A percentile compares a stretch with the other conserved stretches of the same genome.
phyloP scores from a whole-genome alignment of 2,329 filamentous ascomycete genomes.

The Microdochium trichocladiopsis region DNA sequence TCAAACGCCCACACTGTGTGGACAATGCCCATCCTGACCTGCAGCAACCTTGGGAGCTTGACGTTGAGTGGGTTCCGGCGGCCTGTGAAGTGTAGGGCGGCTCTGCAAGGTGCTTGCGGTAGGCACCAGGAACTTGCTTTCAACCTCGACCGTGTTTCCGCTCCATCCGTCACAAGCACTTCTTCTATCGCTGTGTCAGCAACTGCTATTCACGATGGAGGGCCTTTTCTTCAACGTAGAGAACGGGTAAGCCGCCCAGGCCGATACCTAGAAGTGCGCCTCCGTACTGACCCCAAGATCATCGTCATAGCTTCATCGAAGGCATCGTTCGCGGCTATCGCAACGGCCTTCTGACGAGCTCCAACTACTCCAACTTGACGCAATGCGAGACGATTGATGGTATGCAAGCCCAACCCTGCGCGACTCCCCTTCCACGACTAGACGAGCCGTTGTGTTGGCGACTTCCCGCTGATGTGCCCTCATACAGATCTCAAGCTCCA shows the following conservation, averaged over 20 bases:
- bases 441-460: neutral
- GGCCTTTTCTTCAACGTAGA: conserved; percentile 92
- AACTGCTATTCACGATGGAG: conserved; percentile 57
- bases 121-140: neutral
- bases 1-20: neutral
- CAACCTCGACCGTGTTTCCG: neutral
- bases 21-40: neutral
- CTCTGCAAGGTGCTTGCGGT: neutral
- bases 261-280: conserved; percentile 4
- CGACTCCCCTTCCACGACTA: conserved; percentile 3
- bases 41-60: neutral
- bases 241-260: conserved; percentile 59
- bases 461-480: conserved; percentile 5
- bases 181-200: neutral
- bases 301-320: conserved; percentile 71
- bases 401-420: conserved; percentile 30
- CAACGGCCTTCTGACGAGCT: conserved; percentile 81
- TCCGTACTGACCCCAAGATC: conserved; percentile 4
- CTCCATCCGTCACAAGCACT: neutral
- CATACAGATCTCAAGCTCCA: conserved; percentile 88
- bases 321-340: conserved; percentile 96
- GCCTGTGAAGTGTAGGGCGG: neutral
- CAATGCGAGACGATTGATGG: conserved; percentile 98
- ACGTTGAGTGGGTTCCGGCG: neutral
- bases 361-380: conserved; percentile 91